phyloP scores from a whole-genome alignment of 2,329 filamentous ascomycete genomes.

The Sclerotinia trifoliorum region DNA sequence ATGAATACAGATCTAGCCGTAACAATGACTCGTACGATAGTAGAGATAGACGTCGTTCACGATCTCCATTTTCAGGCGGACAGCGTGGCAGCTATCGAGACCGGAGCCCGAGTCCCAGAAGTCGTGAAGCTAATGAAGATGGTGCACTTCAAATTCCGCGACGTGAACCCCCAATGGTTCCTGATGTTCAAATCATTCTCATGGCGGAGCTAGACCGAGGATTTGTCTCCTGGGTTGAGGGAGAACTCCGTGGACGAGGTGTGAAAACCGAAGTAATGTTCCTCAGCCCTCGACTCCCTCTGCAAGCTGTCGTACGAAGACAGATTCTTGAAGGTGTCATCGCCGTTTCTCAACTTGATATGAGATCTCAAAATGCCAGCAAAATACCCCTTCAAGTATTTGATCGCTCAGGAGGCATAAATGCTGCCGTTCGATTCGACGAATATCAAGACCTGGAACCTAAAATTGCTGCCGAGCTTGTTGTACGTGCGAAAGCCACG shows the following conservation, averaged over 20 bases:
- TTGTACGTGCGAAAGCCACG: slow-evolving; percentile 65
- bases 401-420: slow-evolving; percentile 70
- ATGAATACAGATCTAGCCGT: slow-evolving; percentile 30
- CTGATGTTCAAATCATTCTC: slow-evolving; percentile 85
- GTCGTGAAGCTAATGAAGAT: slow-evolving; percentile 55
- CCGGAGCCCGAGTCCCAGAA: slow-evolving; percentile 67
- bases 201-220: slow-evolving; percentile 74
- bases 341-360: slow-evolving; percentile 75
- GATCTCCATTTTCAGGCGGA: slow-evolving; percentile 57
- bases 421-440: slow-evolving; percentile 73
- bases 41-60: slow-evolving; percentile 58
- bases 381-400: slow-evolving; percentile 84
- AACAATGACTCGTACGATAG: slow-evolving; percentile 35
- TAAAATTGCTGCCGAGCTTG: slow-evolving; percentile 74
- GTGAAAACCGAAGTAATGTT: slow-evolving; percentile 78
- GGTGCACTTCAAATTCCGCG: slow-evolving; percentile 69
- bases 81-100: slow-evolving; percentile 58
- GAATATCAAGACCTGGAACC: slow-evolving; percentile 85
- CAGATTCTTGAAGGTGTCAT: slow-evolving; percentile 88
- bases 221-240: slow-evolving; percentile 81
- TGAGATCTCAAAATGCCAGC: slow-evolving; percentile 64
- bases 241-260: slow-evolving; percentile 67
- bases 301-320: slow-evolving; percentile 75
- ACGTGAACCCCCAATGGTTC: slow-evolving; percentile 71
- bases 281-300: slow-evolving; percentile 71